Evolutionary conservation across 345 rosid genomes (phyloP), one percentile per base, ranked within the genome.

Genomic region (Triadica sebifera): DNA sequence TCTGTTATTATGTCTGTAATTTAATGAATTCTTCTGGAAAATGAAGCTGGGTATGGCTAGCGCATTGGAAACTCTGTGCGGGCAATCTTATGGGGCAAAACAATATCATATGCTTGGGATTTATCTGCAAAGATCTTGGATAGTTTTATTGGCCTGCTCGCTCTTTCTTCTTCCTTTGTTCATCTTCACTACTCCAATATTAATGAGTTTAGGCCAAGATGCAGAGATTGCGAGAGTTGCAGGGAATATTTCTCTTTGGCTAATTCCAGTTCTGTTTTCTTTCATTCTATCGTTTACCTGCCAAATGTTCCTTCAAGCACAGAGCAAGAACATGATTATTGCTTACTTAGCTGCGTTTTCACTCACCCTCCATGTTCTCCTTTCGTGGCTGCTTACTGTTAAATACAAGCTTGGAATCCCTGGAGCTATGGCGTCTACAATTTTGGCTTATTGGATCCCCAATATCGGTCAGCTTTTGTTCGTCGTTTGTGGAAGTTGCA

Each of bases 1-100:
- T n/a, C n/a, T n/a, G n/a, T n/a, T n/a, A n/a, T n/a, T n/a, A n/a
- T n/a, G n/a, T n/a, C n/a, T n/a, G n/a, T n/a, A n/a, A n/a, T n/a
- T n/a, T n/a, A n/a, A n/a, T n/a, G n/a, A n/a, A n/a, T n/a, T n/a
- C n/a, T n/a, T n/a, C n/a, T n/a, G n/a, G n/a, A n/a, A n/a, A n/a
- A n/a, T 47, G 83, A 87, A 93, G 96, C 71, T 91, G 60, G 98
- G 97, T 2, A 93, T 91, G 98, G 88, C 97, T 6, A 89, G 94
- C 64, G 97, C 90, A 38, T 68, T 88, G 69, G 92, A 93, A 80
- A 93, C 97, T 13, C 75, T 93, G 16, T 93, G 98, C 51, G 98
- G 98, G 58, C 94, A 93, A 83, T 86, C 97, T 6, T 93, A 61
- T 6, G 92, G 98, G 7, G 93, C 97, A 17, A 83, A 85, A 79